A percentile compares a stretch with the other conserved stretches of the same genome.
phyloP scores from a whole-genome alignment of 495 filamentous ascomycete species.

The Tuber calosporum region DNA sequence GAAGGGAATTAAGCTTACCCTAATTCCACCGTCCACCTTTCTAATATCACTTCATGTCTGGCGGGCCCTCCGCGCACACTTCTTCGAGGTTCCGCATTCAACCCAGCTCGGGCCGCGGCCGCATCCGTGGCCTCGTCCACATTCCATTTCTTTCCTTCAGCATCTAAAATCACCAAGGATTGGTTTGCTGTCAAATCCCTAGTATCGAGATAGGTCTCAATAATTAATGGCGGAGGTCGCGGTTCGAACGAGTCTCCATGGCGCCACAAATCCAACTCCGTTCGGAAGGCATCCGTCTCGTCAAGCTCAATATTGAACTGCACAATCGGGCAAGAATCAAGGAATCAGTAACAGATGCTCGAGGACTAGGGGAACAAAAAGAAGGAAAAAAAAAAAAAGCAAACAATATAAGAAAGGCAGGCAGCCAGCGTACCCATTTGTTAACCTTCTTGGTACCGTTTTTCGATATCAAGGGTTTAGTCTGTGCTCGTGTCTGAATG shows the following conservation, averaged over 20 bases:
- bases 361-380: neutral
- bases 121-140: conserved; percentile 71
- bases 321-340: conserved; percentile 5
- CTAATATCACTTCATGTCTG: conserved; percentile 66
- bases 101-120: conserved; percentile 47
- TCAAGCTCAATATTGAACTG: conserved; percentile 94
- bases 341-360: neutral
- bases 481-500: conserved; percentile 65
- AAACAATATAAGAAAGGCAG: conserved; percentile 24
- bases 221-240: conserved; percentile 74
- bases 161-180: conserved; percentile 77
- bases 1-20: conserved; percentile 40
- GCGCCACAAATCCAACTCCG: conserved; percentile 74
- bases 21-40: conserved; percentile 82
- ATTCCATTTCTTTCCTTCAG: conserved; percentile 85
- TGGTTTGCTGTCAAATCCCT: conserved; percentile 74
- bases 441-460: conserved; percentile 61
- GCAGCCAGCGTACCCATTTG: conserved; percentile 72
- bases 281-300: conserved; percentile 75
- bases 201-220: conserved; percentile 84
- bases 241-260: conserved; percentile 65
- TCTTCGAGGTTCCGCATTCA: conserved; percentile 48
- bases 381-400: neutral
- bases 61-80: conserved; percentile 46
- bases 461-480: conserved; percentile 56